Percentiles rank a stretch among this genome's conserved stretches.
Evolutionary conservation across 2,329 filamentous ascomycete species (phyloP).

Genomic region (Apiospora malaysiana): DNA sequence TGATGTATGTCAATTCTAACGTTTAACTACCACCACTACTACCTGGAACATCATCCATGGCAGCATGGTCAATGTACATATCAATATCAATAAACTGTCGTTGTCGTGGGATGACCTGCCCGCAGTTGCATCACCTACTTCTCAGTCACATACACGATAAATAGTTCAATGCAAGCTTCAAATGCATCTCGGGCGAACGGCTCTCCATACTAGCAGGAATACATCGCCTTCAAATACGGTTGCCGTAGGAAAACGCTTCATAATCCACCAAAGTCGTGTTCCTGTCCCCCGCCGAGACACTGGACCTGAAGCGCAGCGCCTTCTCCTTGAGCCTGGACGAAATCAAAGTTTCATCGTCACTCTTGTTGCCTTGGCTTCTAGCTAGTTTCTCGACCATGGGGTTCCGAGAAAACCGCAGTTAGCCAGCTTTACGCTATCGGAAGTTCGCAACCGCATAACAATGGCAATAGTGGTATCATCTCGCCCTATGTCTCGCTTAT

Average conservation of each 20-base stretch:
- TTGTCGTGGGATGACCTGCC: no score
- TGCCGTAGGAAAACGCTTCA: slow-evolving; percentile 10
- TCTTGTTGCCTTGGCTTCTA: slow-evolving; percentile 9
- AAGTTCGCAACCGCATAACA: slow-evolving; percentile 9
- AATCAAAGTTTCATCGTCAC: slow-evolving; percentile 6
- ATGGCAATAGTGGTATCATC: slow-evolving; percentile 22
- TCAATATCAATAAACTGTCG: background rate
- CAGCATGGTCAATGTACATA: no score
- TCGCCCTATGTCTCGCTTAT: slow-evolving; percentile 21
- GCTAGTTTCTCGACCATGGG: background rate
- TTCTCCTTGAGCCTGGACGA: background rate
- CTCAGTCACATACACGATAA: no score
- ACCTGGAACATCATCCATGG: background rate
- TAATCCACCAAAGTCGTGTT: background rate
- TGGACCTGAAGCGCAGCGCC: background rate
- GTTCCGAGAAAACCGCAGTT: slow-evolving; percentile 8
- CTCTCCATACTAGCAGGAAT: background rate
- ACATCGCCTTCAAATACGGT: slow-evolving; percentile 1
- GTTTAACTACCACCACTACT: background rate
- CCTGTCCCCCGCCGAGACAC: background rate
- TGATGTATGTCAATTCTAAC: background rate
- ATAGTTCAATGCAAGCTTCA: background rate
- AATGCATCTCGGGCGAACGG: background rate
- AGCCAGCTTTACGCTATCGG: slow-evolving; percentile 11
- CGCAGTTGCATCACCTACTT: no score